A percentile compares a stretch with the other conserved stretches of the same genome.
Conservation (phyloP, 2,329 filamentous ascomycete genomes). For the Zalaria sp. region DNA sequence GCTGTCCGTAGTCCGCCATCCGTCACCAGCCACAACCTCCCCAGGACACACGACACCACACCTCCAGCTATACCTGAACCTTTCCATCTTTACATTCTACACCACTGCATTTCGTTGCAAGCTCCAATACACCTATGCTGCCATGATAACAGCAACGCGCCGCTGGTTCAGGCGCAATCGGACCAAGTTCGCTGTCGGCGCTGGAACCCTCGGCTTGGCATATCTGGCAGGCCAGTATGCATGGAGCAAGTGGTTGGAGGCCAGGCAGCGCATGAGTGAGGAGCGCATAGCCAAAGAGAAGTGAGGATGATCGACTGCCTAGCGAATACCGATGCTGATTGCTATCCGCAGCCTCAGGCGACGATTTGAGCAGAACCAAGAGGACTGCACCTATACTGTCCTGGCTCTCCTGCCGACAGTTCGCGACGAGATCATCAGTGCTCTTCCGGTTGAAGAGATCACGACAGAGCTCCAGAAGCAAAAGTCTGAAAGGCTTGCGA, state of each 20-base stretch:
- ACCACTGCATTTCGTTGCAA: not conserved
- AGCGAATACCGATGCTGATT: constrained; percentile 3
- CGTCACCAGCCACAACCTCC: no score
- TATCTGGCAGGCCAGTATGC: constrained; percentile 93
- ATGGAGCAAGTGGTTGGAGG: constrained; percentile 78
- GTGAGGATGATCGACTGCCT: constrained; percentile 31
- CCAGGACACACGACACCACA: no score
- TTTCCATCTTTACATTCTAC: no score
- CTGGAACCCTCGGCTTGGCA: constrained; percentile 74
- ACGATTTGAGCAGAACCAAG: constrained; percentile 96
- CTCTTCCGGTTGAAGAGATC: constrained; percentile 81
- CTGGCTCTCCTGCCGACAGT: constrained; percentile 89
- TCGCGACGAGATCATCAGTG: constrained; percentile 74
- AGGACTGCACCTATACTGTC: constrained; percentile 95
- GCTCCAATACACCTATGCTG: constrained; percentile 6
- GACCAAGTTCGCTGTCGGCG: constrained; percentile 75
- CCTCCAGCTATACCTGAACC: no score
- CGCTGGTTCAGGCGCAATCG: constrained; percentile 89
- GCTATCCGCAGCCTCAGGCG: constrained; percentile 57
- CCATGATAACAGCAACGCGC: constrained; percentile 59
- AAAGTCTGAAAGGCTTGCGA: constrained; percentile 58
- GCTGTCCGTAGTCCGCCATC: no score
- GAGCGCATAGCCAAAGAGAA: constrained; percentile 95
- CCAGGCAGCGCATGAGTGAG: constrained; percentile 89
- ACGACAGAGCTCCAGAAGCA: constrained; percentile 90